Conservation (phyloP, 2,329 filamentous ascomycete genomes). For the Sporothrix phasma region DNA sequence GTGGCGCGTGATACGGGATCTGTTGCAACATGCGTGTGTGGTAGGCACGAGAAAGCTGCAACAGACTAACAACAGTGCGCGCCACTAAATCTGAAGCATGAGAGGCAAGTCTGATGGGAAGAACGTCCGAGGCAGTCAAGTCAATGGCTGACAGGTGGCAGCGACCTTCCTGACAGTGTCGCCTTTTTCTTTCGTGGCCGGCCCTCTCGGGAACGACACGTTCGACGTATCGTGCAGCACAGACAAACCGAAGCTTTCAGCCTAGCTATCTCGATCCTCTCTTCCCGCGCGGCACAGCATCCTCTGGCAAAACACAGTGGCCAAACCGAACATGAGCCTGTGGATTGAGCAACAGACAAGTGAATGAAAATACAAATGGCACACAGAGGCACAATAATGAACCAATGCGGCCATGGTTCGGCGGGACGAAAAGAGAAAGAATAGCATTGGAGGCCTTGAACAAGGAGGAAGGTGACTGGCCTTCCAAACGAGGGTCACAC, state of each 20-base stretch:
- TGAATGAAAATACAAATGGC: neutral
- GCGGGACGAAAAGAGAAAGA: neutral
- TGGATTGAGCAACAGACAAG: neutral
- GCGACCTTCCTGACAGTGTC: neutral
- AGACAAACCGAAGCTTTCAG: neutral
- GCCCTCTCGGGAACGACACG: neutral
- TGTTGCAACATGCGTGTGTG: neutral
- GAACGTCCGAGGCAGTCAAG: neutral
- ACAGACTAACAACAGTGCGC: too few species aligned
- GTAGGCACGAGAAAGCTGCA: neutral
- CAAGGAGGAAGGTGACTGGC: neutral
- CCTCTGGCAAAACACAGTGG: neutral
- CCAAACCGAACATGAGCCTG: neutral
- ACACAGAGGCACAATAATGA: neutral
- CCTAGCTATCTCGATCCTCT: neutral
- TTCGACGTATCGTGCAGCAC: neutral
- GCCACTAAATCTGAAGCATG: neutral
- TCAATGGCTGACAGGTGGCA: neutral
- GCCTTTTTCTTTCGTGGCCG: neutral
- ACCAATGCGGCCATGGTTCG: neutral
- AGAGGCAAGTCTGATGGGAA: neutral
- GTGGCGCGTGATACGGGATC: neutral
- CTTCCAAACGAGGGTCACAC: neutral
- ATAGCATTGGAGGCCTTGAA: neutral
- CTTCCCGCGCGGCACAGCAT: neutral